These are phyloP conservation scores for Arthrobotrys sinensis DNA, from an alignment of 2,329 filamentous ascomycete species.

Conservation along the genomic window DNA sequence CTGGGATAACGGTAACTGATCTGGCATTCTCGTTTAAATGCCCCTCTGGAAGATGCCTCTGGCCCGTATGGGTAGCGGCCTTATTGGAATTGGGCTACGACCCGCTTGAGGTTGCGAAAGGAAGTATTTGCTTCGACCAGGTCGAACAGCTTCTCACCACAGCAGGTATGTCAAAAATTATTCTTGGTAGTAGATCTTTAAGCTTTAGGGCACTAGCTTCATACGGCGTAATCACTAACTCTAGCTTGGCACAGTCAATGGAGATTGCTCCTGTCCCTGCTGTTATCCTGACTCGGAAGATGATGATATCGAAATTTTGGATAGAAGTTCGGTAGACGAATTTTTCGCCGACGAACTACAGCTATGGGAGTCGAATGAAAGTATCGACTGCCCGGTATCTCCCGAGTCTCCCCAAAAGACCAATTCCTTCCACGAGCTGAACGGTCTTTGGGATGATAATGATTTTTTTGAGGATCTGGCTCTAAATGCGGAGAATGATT, in stretches of 20 bases:
- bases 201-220: neutral
- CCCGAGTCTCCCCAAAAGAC: too few relatives aligned
- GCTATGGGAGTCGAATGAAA: too few relatives aligned
- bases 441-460: constrained; percentile 1
- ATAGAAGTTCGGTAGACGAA: too few relatives aligned
- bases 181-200: neutral
- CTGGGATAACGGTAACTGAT: constrained; percentile 9
- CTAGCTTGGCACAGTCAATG: too few relatives aligned
- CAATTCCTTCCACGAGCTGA: too few relatives aligned
- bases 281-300: too few relatives aligned
- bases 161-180: neutral
- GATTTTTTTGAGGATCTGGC: constrained; percentile 17
- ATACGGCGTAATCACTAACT: too few relatives aligned
- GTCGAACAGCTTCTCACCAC: neutral
- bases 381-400: too few relatives aligned
- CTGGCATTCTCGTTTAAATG: neutral
- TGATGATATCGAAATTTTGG: too few relatives aligned
- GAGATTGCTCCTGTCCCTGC: too few relatives aligned
- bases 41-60: constrained; percentile 9
- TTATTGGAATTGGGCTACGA: neutral
- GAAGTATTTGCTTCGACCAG: neutral
- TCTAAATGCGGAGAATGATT: neutral
- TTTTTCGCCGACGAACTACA: too few relatives aligned
- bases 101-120: constrained; percentile 23
- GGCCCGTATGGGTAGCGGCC: constrained; percentile 13